A percentile compares a stretch with the other conserved stretches of the same genome.
These are phyloP conservation scores for Aspergillus cristatus DNA, from an alignment of 495 filamentous ascomycete species.

Conservation along the genomic window DNA sequence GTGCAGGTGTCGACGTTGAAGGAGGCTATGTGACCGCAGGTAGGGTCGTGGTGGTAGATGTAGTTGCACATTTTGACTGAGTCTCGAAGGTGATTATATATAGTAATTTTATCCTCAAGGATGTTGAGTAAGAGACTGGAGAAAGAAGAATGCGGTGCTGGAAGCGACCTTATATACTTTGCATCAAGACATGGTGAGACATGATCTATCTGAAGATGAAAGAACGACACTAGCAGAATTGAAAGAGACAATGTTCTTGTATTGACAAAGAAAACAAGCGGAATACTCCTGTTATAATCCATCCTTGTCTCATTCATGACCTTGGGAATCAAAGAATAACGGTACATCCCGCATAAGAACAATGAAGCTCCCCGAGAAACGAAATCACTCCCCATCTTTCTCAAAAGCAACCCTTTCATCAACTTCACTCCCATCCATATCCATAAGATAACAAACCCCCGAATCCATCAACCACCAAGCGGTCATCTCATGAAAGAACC, in stretches of 20 bases:
- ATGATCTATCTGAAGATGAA: too few relatives aligned
- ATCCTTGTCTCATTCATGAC: background rate
- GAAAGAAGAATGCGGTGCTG: too few relatives aligned
- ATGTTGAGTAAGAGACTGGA: too few relatives aligned
- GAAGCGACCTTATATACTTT: too few relatives aligned
- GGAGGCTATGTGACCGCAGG: slow-evolving; percentile 22
- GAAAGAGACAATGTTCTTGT: too few relatives aligned
- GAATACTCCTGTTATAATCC: too few relatives aligned
- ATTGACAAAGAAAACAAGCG: too few relatives aligned
- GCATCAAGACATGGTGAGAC: too few relatives aligned
- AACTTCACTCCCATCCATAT: slow-evolving; percentile 7
- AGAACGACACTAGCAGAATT: too few relatives aligned
- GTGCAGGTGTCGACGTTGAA: slow-evolving; percentile 18
- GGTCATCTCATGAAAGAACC: slow-evolving; percentile 28
- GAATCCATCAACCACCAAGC: slow-evolving; percentile 34
- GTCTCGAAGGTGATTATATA: too few relatives aligned
- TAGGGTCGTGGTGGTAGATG: slow-evolving; percentile 19
- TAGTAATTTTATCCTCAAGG: too few relatives aligned
- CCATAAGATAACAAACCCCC: slow-evolving; percentile 25
- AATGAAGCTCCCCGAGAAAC: background rate
- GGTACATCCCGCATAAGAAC: background rate
- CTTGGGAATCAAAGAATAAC: background rate
- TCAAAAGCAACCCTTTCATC: background rate
- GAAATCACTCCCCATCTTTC: background rate
- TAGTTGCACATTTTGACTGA: slow-evolving; percentile 18